Evolutionary conservation across 495 filamentous ascomycete species (phyloP).

Genomic region (Friedmanniomyces simplex): DNA sequence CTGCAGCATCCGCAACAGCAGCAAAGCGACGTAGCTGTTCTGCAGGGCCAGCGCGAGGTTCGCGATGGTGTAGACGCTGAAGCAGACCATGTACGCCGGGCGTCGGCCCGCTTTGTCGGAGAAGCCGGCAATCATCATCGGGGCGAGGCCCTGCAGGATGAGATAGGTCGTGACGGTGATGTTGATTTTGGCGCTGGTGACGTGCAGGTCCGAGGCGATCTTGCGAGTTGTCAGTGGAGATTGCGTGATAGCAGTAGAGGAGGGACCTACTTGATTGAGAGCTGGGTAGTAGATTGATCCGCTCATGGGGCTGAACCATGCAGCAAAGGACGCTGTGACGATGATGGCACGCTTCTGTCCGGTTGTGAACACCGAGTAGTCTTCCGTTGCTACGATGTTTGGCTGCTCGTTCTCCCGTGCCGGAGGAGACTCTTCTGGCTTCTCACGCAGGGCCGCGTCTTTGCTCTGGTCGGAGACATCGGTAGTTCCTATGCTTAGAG

Average conservation of each 20-base stretch:
- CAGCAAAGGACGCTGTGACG: slow-evolving; percentile 7
- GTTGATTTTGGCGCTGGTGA: slow-evolving; percentile 12
- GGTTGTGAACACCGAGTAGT: slow-evolving; percentile 18
- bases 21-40: slow-evolving; percentile 36
- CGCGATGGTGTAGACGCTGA: slow-evolving; percentile 37
- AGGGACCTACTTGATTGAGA: slow-evolving; percentile 2
- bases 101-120: slow-evolving; percentile 41
- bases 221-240: background rate
- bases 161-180: slow-evolving; percentile 22
- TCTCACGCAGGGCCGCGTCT: background rate
- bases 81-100: slow-evolving; percentile 35
- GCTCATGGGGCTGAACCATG: slow-evolving; percentile 10
- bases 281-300: slow-evolving; percentile 20
- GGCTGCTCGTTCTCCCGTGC: background rate
- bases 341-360: slow-evolving; percentile 20
- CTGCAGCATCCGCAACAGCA: slow-evolving; percentile 43
- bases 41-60: slow-evolving; percentile 42
- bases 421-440: background rate
- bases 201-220: slow-evolving; percentile 15
- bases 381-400: slow-evolving; percentile 4
- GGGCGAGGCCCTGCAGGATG: slow-evolving; percentile 36
- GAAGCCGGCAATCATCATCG: slow-evolving; percentile 38
- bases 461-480: background rate
- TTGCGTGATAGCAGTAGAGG: no score
- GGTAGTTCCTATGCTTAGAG: background rate